phyloP scores from a whole-genome alignment of 192 early-diverging fungal species.

The Podila clonocystis region DNA sequence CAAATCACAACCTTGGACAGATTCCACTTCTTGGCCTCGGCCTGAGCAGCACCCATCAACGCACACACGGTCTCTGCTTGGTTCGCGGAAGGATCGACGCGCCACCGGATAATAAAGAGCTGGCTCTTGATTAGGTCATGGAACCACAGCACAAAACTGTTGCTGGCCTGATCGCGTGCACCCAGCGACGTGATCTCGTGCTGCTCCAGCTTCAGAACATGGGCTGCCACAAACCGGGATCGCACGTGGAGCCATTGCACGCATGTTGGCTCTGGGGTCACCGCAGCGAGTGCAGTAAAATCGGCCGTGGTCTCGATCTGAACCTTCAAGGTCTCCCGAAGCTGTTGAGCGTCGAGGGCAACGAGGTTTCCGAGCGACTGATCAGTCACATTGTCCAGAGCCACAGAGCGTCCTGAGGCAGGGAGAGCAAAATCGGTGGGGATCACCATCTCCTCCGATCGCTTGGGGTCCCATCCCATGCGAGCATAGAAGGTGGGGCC shows the following conservation, averaged over 20 bases:
- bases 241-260: slow-evolving; percentile 26
- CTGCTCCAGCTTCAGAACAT: slow-evolving; percentile 5
- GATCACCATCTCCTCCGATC: slow-evolving; percentile 28
- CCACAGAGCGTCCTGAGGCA: background rate
- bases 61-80: slow-evolving; percentile 3
- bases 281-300: slow-evolving; percentile 6
- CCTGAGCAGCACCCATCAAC: slow-evolving; percentile 17
- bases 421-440: slow-evolving; percentile 8
- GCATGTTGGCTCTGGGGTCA: slow-evolving; percentile 23
- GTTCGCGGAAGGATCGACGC: slow-evolving; percentile 11
- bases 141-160: slow-evolving; percentile 38
- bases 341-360: slow-evolving; percentile 7
- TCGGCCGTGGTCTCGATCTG: background rate
- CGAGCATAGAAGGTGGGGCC: slow-evolving; percentile 32
- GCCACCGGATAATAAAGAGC: slow-evolving; percentile 35
- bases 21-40: slow-evolving; percentile 21
- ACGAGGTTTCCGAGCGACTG: slow-evolving; percentile 1
- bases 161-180: background rate
- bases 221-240: slow-evolving; percentile 19
- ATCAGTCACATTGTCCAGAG: slow-evolving; percentile 13
- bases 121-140: slow-evolving; percentile 16
- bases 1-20: slow-evolving; percentile 27
- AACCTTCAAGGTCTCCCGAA: slow-evolving; percentile 11
- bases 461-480: slow-evolving; percentile 21
- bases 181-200: slow-evolving; percentile 9